phyloP scores from a whole-genome alignment of 495 filamentous ascomycete genomes.

The Aspergillus biplanus region DNA sequence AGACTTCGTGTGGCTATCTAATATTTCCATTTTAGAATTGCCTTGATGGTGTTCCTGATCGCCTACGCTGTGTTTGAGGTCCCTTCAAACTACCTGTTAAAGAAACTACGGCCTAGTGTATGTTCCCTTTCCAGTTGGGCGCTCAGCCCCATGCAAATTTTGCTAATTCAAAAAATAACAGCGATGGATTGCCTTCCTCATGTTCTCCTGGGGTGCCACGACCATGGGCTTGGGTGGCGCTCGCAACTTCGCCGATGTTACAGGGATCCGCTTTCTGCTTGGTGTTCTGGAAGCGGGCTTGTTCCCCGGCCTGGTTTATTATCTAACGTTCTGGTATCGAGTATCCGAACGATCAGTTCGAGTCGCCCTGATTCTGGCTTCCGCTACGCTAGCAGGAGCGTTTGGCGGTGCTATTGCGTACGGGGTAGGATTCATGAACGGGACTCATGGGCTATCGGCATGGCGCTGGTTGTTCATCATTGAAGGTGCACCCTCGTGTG shows the following conservation, averaged over 20 bases:
- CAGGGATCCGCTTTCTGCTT: constrained; percentile 65
- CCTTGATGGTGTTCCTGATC: constrained; percentile 73
- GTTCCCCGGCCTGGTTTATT: constrained; percentile 70
- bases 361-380: constrained; percentile 66
- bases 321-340: constrained; percentile 73
- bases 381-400: constrained; percentile 69
- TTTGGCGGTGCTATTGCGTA: constrained; percentile 73
- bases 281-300: constrained; percentile 60
- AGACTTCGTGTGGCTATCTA: not conserved
- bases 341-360: constrained; percentile 64
- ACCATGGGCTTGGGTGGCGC: constrained; percentile 66
- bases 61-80: constrained; percentile 72
- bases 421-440: constrained; percentile 68
- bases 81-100: constrained; percentile 69
- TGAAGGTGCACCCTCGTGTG: constrained; percentile 63
- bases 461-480: constrained; percentile 80
- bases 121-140: not conserved
- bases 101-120: constrained; percentile 65
- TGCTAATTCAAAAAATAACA: constrained; percentile 13
- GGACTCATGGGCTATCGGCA: constrained; percentile 57
- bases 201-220: constrained; percentile 68
- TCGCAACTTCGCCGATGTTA: constrained; percentile 55
- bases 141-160: constrained; percentile 23
- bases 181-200: constrained; percentile 68
- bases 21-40: constrained; percentile 46